Conservation (phyloP, 805 yeast genomes). For the Deakozyma indianensis region DNA sequence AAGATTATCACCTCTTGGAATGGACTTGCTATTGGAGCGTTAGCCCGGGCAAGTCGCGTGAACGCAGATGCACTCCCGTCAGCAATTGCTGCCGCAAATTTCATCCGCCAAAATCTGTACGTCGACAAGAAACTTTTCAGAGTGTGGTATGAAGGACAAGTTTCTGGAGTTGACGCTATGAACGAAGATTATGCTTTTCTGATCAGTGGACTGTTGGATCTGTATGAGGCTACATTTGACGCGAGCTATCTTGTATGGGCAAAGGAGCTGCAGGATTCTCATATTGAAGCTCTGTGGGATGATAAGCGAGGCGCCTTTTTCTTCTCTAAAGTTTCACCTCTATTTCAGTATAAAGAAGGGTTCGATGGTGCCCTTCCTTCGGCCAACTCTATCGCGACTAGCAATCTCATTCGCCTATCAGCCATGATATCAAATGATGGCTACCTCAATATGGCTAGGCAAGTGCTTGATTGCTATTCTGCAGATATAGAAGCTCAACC, state of each 20-base stretch:
- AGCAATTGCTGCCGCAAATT: slow-evolving; percentile 17
- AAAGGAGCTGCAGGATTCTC: slow-evolving; percentile 18
- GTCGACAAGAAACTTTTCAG: slow-evolving; percentile 11
- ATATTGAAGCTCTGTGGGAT: slow-evolving; percentile 21
- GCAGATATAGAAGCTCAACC: slow-evolving; percentile 11
- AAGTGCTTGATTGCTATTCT: slow-evolving; percentile 7
- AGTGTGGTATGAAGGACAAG: slow-evolving; percentile 5
- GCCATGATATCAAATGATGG: slow-evolving; percentile 8
- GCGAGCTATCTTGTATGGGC: slow-evolving; percentile 19
- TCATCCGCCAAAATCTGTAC: slow-evolving; percentile 12
- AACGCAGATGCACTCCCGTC: slow-evolving; percentile 10
- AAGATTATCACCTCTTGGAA: slow-evolving; percentile 24
- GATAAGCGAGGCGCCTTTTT: slow-evolving; percentile 20
- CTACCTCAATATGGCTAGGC: slow-evolving; percentile 4
- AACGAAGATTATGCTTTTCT: slow-evolving; percentile 25
- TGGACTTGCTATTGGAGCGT: slow-evolving; percentile 23
- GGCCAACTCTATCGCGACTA: slow-evolving; percentile 21
- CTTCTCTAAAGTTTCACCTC: slow-evolving; percentile 11
- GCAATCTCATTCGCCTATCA: slow-evolving; percentile 18
- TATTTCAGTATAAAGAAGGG: slow-evolving; percentile 22
- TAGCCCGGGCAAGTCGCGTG: slow-evolving; percentile 18
- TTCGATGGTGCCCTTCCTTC: slow-evolving; percentile 25
- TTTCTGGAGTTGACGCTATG: slow-evolving; percentile 13
- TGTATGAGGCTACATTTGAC: slow-evolving; percentile 20
- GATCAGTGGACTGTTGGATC: slow-evolving; percentile 22